A percentile compares a stretch with the other conserved stretches of the same genome.
These are phyloP conservation scores for Colletotrichum falcatum DNA, from an alignment of 2,329 filamentous ascomycete genomes.

Conservation along the genomic window DNA sequence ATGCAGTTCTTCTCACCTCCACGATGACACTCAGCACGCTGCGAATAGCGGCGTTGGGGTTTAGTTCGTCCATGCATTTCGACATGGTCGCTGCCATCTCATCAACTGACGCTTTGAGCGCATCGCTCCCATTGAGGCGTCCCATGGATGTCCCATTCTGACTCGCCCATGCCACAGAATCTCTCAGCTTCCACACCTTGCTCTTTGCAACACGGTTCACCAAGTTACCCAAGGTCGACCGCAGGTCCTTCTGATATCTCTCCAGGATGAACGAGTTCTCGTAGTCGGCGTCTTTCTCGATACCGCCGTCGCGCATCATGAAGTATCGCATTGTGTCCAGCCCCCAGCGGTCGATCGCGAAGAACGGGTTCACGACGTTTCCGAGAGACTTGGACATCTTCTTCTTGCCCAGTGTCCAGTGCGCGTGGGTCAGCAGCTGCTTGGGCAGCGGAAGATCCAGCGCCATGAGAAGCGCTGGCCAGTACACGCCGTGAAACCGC, in stretches of 20 bases:
- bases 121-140: conserved; percentile 40
- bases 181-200: conserved; percentile 75
- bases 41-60: conserved; percentile 74
- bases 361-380: conserved; percentile 95
- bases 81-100: conserved; percentile 50
- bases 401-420: conserved; percentile 91
- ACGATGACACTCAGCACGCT: conserved; percentile 72
- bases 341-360: conserved; percentile 89
- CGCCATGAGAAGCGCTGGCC: conserved; percentile 95
- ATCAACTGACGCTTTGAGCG: conserved; percentile 45
- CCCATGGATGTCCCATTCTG: background rate
- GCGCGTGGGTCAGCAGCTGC: conserved; percentile 87
- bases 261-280: conserved; percentile 81
- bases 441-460: conserved; percentile 82
- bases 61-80: conserved; percentile 70
- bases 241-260: conserved; percentile 83
- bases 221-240: conserved; percentile 84
- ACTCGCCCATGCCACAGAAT: conserved; percentile 59
- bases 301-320: conserved; percentile 82
- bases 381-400: conserved; percentile 98
- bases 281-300: conserved; percentile 85
- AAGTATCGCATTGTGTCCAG: conserved; percentile 92
- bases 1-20: conserved; percentile 58
- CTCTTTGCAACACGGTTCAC: conserved; percentile 76
- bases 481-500: conserved; percentile 97